phyloP scores from a whole-genome alignment of 176 grass and related monocot species.

The Carex pumila region DNA sequence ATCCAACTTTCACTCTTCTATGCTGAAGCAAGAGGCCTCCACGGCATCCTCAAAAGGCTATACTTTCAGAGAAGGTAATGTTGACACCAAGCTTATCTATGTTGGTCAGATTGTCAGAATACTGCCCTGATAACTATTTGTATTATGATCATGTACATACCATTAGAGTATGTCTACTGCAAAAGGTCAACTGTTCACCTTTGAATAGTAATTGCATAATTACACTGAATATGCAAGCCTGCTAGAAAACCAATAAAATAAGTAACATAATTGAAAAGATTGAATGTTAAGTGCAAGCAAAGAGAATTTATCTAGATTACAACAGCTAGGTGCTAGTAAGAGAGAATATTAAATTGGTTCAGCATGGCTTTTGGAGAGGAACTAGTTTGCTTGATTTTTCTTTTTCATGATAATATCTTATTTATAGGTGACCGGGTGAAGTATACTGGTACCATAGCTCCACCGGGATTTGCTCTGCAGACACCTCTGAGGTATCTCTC shows the following conservation, averaged over 20 bases:
- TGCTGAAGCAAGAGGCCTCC: conserved; percentile 82
- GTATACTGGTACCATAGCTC: conserved; percentile 55
- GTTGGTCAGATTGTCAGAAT: not conserved
- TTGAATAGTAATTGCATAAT: not conserved
- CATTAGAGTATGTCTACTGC: not conserved
- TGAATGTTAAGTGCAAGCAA: not conserved
- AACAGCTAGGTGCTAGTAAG: not conserved
- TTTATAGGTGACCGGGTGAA: conserved; percentile 78
- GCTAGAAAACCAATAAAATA: not conserved
- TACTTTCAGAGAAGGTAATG: conserved; percentile 91
- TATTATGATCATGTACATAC: not conserved
- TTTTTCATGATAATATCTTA: conserved; percentile 2
- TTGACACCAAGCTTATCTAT: not conserved
- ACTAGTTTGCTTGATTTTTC: conserved; percentile 2
- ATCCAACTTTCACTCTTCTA: conserved; percentile 66
- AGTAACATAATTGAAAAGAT: not conserved
- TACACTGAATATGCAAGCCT: not conserved
- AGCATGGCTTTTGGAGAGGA: not conserved
- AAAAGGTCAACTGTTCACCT: not conserved
- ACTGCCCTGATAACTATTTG: not conserved
- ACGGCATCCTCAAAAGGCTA: conserved; percentile 89
- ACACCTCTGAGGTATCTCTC: conserved; percentile 43
- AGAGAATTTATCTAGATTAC: not conserved
- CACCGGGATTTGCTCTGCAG: conserved; percentile 38
- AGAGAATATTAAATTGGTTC: not conserved